Conservation (phyloP, 352 stramenopile species). For the Pythium aquatile region DNA sequence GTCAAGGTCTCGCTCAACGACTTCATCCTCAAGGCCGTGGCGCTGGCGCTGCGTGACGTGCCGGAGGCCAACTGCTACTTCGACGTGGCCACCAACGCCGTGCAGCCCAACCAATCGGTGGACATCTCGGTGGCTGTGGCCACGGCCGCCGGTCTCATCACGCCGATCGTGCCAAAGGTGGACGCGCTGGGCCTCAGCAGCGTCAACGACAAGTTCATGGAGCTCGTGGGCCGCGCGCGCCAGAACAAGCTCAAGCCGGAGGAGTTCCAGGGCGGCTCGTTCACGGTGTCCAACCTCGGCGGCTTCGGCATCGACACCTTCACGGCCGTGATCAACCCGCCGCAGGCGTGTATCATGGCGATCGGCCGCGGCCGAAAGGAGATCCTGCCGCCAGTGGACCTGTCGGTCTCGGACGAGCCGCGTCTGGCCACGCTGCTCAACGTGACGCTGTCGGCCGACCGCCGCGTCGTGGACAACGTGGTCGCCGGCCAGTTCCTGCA, state of each 20-base stretch:
- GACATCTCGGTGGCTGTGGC: conserved; percentile 99
- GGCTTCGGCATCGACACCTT: conserved; percentile 98
- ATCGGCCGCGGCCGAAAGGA: conserved; percentile 92
- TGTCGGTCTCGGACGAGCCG: conserved; percentile 61
- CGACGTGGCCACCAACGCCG: conserved; percentile 48
- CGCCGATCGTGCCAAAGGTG: conserved; percentile 96
- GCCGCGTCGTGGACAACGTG: conserved; percentile 97
- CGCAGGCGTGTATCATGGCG: conserved; percentile 98
- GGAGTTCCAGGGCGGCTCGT: conserved; percentile 99
- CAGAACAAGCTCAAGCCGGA: conserved; percentile 98
- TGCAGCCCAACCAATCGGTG: conserved; percentile 87
- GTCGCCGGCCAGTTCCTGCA: conserved; percentile 95
- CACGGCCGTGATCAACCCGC: conserved; percentile 98
- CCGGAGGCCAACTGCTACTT: conserved; percentile 91
- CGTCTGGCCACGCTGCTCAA: conserved; percentile 92
- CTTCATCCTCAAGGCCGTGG: conserved; percentile 97
- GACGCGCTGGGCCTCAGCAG: conserved; percentile 91
- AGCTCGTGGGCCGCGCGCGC: conserved; percentile 94
- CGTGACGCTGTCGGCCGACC: conserved; percentile 95
- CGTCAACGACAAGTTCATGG: conserved; percentile 96
- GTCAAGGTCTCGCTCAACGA: conserved; percentile 99
- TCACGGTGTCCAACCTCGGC: conserved; percentile 99
- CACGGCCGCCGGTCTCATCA: conserved; percentile 97
- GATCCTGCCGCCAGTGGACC: conserved; percentile 62
- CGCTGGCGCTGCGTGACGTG: conserved; percentile 96